phyloP scores from a whole-genome alignment of 2,329 filamentous ascomycete species.

The Nothophaeocryptopus gaeumannii region DNA sequence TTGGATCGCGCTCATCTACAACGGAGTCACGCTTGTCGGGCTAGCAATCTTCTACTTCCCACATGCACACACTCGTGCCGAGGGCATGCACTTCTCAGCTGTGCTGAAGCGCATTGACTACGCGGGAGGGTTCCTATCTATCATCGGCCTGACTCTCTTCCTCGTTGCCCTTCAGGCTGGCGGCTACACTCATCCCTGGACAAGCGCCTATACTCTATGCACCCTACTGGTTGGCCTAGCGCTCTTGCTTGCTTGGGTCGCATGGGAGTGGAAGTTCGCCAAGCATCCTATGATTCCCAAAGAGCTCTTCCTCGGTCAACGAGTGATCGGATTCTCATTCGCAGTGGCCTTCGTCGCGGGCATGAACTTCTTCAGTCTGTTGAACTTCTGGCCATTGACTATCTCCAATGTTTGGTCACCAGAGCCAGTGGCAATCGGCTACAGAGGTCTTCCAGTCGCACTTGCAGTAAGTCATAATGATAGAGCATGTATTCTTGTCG shows the following conservation, averaged over 20 bases:
- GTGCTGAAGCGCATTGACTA: conserved; percentile 50
- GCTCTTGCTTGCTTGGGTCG: conserved; percentile 35
- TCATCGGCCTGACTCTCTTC: conserved; percentile 48
- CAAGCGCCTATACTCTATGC: conserved; percentile 37
- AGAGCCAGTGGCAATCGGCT: conserved; percentile 57
- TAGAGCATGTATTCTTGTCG: conserved; percentile 50
- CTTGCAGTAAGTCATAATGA: conserved; percentile 52
- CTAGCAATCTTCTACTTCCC: conserved; percentile 52
- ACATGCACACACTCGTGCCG: conserved; percentile 45
- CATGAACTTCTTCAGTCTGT: conserved; percentile 38
- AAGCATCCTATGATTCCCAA: conserved; percentile 40
- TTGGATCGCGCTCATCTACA: conserved; percentile 33
- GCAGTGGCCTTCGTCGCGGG: conserved; percentile 38
- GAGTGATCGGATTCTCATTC: conserved; percentile 34
- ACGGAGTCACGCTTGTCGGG: conserved; percentile 22
- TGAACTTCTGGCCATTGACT: conserved; percentile 62
- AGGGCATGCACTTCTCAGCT: conserved; percentile 40
- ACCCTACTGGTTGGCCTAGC: conserved; percentile 37
- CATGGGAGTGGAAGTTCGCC: conserved; percentile 41
- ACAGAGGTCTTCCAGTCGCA: conserved; percentile 62
- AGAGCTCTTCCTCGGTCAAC: conserved; percentile 31
- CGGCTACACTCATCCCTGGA: conserved; percentile 41
- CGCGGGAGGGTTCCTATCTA: conserved; percentile 50
- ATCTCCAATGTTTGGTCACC: conserved; percentile 63
- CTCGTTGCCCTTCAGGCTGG: conserved; percentile 42